phyloP scores from a whole-genome alignment of 1,284 basidiomycete species.

The Ceratobasidium sp. region DNA sequence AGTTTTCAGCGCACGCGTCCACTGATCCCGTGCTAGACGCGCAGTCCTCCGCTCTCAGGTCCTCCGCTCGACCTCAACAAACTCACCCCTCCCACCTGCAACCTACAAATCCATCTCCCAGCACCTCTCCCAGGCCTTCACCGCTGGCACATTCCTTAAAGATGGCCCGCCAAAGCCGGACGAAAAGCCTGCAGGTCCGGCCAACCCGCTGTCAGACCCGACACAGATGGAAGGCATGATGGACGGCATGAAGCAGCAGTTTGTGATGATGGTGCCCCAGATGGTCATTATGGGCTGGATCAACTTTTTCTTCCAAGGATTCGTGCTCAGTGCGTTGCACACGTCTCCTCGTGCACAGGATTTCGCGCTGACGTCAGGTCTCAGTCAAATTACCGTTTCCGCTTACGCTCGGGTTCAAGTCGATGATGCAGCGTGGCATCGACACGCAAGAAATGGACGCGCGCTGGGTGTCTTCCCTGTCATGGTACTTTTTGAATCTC shows the following conservation, averaged over 20 bases:
- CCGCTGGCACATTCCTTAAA: slow-evolving; percentile 83
- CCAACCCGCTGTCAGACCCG: slow-evolving; percentile 81
- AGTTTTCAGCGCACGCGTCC: slow-evolving; percentile 18
- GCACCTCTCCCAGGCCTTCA: slow-evolving; percentile 75
- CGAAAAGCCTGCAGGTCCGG: slow-evolving; percentile 64
- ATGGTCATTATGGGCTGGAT: slow-evolving; percentile 99
- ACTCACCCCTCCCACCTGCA: slow-evolving; percentile 80
- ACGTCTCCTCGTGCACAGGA: not conserved
- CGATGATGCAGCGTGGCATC: slow-evolving; percentile 97
- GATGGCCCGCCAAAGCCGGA: slow-evolving; percentile 72
- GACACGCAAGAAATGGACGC: slow-evolving; percentile 98
- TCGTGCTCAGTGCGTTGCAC: slow-evolving; percentile 88
- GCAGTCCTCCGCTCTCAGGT: slow-evolving; percentile 85
- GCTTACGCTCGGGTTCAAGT: slow-evolving; percentile 95
- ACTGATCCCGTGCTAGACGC: slow-evolving; percentile 64
- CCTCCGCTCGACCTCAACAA: slow-evolving; percentile 79
- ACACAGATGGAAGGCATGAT: slow-evolving; percentile 98
- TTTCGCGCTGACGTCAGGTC: slow-evolving; percentile 35
- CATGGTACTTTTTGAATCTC: slow-evolving; percentile 99
- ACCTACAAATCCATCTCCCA: slow-evolving; percentile 82
- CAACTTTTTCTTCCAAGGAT: slow-evolving; percentile 99
- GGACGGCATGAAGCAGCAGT: slow-evolving; percentile 98
- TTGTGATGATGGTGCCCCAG: slow-evolving; percentile 97
- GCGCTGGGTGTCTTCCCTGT: slow-evolving; percentile 97
- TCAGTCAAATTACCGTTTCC: slow-evolving; percentile 97